Evolutionary conservation across 2,329 filamentous ascomycete genomes (phyloP), one percentile per base, ranked within the genome.

Genomic region (Epichloe sibirici): DNA sequence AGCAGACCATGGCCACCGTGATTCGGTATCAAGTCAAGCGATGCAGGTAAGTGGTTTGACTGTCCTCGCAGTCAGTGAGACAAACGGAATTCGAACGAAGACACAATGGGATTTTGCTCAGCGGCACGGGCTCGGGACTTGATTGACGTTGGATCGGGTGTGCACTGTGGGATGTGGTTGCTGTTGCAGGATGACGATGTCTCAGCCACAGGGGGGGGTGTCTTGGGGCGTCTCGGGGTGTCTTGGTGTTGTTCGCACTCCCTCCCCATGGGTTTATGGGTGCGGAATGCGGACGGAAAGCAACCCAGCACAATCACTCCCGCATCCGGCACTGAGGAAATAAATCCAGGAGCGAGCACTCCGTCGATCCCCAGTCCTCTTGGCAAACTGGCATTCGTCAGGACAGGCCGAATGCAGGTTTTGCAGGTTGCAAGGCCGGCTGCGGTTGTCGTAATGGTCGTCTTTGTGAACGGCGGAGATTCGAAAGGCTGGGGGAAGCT

Each of bases 251-350:
- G 17, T 21, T 21, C 17, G 17, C 17, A 21, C 17, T 21, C 17
- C 17, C 17, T 21, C 17, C 17, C 17, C 17, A 21, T 21, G 17
- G 17, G 17, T 21, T 21, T 21, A 21, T 21, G 17, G 17, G 39
- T 49, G 47, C 50, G 52, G 45, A 54, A 52, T 28, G 48, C 21
- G 43, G 39, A 38, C 15, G 38, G 35, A 42, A 43, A 35, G 39
- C 48, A 39, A 31, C 25, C 45, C 34, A 37, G 12, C 34, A 9
- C 15, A 42, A 47, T 49, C 45, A 53, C 54, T 31, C 47, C 57
- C 51, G 55, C 57, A 58, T 55, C 46, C 56, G 57, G 59, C 59
- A 54, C 59, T 57, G 55, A 23, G 59, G 57, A 55, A 53, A 60
- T 56, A 56, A 50, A 38, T 49, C 45, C 45, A 48, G 45, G 35